Conservation (phyloP, 106 monocot genomes). For the Phalaenopsis aphrodite region DNA sequence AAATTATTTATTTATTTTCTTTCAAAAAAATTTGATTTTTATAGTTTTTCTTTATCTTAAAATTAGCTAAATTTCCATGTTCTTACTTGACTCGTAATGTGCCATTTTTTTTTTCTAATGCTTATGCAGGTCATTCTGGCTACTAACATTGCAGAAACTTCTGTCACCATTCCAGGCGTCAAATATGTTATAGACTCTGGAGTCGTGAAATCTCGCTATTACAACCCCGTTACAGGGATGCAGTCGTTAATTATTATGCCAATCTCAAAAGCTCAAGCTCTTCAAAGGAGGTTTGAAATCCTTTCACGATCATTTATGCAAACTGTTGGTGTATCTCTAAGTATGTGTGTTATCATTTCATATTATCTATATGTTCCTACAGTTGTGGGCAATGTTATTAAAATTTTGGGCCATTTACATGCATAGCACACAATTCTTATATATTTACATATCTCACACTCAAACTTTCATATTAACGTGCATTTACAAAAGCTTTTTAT, state of each 20-base stretch:
- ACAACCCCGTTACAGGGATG: constrained; percentile 80
- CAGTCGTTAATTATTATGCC: constrained; percentile 81
- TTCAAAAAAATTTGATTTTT: not conserved
- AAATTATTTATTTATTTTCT: not conserved
- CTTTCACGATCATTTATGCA: not conserved
- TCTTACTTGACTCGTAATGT: not conserved
- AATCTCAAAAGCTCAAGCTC: constrained; percentile 90
- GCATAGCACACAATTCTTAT: too few relatives aligned
- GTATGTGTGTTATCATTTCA: not conserved
- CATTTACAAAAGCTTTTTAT: too few relatives aligned
- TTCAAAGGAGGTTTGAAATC: constrained; percentile 75
- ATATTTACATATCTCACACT: too few relatives aligned
- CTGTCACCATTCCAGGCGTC: constrained; percentile 94
- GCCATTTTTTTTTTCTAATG: not conserved
- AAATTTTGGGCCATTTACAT: not conserved
- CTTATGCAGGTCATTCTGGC: constrained; percentile 70
- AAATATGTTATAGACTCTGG: constrained; percentile 96
- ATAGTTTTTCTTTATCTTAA: not conserved
- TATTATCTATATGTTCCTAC: not conserved
- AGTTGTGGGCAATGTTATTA: too few relatives aligned
- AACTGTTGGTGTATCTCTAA: not conserved
- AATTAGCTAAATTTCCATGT: not conserved
- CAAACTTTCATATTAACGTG: too few relatives aligned
- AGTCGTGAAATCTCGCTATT: constrained; percentile 83
- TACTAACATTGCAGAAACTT: constrained; percentile 98